A percentile compares a stretch with the other conserved stretches of the same genome.
Evolutionary conservation across 768 basidiomycete species (phyloP).

Genomic region (Trametes cubensis): DNA sequence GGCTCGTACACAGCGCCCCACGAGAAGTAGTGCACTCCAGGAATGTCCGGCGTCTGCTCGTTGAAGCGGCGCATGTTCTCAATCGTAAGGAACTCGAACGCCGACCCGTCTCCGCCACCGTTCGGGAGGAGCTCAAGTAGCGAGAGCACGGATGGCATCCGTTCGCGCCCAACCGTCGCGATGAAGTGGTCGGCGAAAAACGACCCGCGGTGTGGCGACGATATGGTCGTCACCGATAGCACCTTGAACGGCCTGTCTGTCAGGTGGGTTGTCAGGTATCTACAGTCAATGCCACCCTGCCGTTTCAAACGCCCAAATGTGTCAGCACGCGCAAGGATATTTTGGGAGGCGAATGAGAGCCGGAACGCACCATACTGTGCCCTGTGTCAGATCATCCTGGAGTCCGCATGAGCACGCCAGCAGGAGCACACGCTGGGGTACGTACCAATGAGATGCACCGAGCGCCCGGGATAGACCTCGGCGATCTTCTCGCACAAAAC

Average conservation of each 20-base stretch:
- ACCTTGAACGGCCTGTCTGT: conserved; percentile 77
- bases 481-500: conserved; percentile 86
- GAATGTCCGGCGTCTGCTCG: conserved; percentile 76
- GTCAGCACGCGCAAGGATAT: background rate
- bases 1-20: conserved; percentile 95
- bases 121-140: conserved; percentile 85
- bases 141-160: conserved; percentile 70
- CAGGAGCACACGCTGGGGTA: conserved; percentile 23
- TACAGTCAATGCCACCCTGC: conserved; percentile 90
- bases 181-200: conserved; percentile 93
- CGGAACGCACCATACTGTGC: conserved; percentile 67
- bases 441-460: conserved; percentile 84
- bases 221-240: conserved; percentile 89
- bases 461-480: conserved; percentile 76
- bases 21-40: conserved; percentile 85
- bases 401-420: conserved; percentile 33
- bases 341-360: background rate
- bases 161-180: conserved; percentile 62
- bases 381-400: conserved; percentile 42
- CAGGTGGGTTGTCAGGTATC: conserved; percentile 85
- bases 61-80: conserved; percentile 91
- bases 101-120: conserved; percentile 92
- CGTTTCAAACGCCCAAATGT: background rate
- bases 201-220: conserved; percentile 93
- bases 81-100: conserved; percentile 85